Evolutionary conservation across 139 green algal species (phyloP).

Genomic region (Picochlorum sp.): DNA sequence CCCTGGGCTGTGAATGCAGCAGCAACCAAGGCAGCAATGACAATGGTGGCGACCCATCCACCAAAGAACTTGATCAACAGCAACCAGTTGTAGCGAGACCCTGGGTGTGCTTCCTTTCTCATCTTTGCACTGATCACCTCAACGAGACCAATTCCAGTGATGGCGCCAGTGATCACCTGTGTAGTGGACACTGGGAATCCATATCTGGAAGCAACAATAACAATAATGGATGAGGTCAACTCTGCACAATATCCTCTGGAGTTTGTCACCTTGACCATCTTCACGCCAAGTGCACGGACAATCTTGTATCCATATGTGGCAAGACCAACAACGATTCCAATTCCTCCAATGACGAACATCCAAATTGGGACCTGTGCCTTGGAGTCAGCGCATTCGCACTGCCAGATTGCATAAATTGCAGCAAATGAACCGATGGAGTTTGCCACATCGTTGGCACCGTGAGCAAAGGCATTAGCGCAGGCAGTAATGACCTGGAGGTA

Average conservation of each 20-base stretch:
- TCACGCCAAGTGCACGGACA: slow-evolving; percentile 47
- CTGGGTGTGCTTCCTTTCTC: neutral
- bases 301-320: slow-evolving; percentile 69
- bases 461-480: slow-evolving; percentile 70
- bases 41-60: slow-evolving; percentile 24
- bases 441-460: slow-evolving; percentile 79
- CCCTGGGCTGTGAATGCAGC: slow-evolving; percentile 29
- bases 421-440: slow-evolving; percentile 69
- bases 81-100: slow-evolving; percentile 39
- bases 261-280: slow-evolving; percentile 50
- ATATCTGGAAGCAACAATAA: slow-evolving; percentile 45
- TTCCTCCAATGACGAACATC: slow-evolving; percentile 64
- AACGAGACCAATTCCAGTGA: slow-evolving; percentile 42
- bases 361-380: slow-evolving; percentile 46
- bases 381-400: slow-evolving; percentile 5
- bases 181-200: slow-evolving; percentile 69
- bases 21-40: slow-evolving; percentile 19
- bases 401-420: slow-evolving; percentile 53
- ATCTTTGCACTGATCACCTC: slow-evolving; percentile 28
- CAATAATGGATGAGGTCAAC: slow-evolving; percentile 43
- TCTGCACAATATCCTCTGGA: slow-evolving; percentile 58
- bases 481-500: slow-evolving; percentile 75
- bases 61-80: slow-evolving; percentile 20
- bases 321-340: slow-evolving; percentile 69
- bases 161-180: slow-evolving; percentile 50